Percentiles rank a stretch among this genome's conserved stretches.
These are phyloP conservation scores for Silene coronaria DNA, from an alignment of 179 eudicot species.

Conservation along the genomic window DNA sequence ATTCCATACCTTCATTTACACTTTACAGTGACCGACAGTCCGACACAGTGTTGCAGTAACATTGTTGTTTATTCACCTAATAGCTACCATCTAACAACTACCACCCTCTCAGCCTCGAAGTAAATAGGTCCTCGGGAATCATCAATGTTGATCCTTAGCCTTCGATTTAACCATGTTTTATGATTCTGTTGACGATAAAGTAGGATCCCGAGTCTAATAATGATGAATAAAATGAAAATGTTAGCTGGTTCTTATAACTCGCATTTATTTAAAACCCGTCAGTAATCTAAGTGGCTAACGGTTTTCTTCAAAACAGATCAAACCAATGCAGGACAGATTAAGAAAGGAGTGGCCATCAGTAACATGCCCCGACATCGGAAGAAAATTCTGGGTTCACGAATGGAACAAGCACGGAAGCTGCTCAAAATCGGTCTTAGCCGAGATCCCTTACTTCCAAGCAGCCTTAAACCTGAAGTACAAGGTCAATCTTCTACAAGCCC, in stretches of 20 bases:
- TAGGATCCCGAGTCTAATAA: no score
- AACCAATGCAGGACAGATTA: conserved; percentile 22
- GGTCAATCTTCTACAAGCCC: conserved; percentile 29
- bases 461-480: conserved; percentile 27
- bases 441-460: conserved; percentile 26
- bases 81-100: conserved; percentile 1
- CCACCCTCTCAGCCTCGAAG: background rate
- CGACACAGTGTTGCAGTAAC: no score
- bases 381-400: conserved; percentile 38
- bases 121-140: no score
- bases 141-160: no score
- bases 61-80: background rate
- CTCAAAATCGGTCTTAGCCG: conserved; percentile 25
- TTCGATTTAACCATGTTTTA: no score
- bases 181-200: no score
- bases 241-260: no score
- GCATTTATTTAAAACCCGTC: no score
- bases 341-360: conserved; percentile 31
- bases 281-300: background rate
- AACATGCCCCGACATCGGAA: conserved; percentile 34
- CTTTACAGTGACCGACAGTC: background rate
- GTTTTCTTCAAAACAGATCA: conserved; percentile 15
- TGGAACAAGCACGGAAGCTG: conserved; percentile 41
- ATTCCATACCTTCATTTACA: no score
- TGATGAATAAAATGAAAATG: no score